A percentile compares a stretch with the other conserved stretches of the same genome.
phyloP scores from a whole-genome alignment of 2,329 filamentous ascomycete species.

The Pseudonectria foliicola region DNA sequence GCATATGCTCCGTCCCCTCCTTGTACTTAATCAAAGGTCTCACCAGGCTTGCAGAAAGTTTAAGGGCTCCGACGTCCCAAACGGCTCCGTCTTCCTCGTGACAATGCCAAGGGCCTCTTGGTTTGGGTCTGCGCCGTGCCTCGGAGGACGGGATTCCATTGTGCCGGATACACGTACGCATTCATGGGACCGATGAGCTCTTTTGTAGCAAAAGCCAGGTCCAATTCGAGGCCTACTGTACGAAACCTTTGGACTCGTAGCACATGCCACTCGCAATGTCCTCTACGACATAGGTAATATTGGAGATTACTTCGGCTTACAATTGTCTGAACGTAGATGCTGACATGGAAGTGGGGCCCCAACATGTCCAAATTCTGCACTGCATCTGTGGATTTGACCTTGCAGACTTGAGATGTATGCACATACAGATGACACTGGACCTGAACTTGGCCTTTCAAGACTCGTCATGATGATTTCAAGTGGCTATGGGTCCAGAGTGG shows the following conservation, averaged over 20 bases:
- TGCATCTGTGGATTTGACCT: slow-evolving; percentile 1
- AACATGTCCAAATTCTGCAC: slow-evolving; percentile 6
- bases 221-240: too few relatives aligned
- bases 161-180: too few relatives aligned
- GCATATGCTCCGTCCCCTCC: slow-evolving; percentile 5
- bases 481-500: too few relatives aligned
- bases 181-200: too few relatives aligned
- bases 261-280: slow-evolving; percentile 4
- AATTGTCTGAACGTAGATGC: slow-evolving; percentile 6
- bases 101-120: slow-evolving; percentile 5
- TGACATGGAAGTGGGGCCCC: slow-evolving; percentile 1
- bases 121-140: slow-evolving; percentile 1
- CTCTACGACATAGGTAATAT: slow-evolving; percentile 5
- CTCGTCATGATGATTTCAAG: too few relatives aligned
- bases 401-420: slow-evolving; percentile 1
- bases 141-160: neutral
- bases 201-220: too few relatives aligned
- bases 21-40: slow-evolving; percentile 5
- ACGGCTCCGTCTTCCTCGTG: slow-evolving; percentile 5
- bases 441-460: too few relatives aligned
- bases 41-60: slow-evolving; percentile 2
- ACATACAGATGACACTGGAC: too few relatives aligned
- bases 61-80: slow-evolving; percentile 3
- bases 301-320: neutral
- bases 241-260: neutral